Evolutionary conservation across 805 yeast genomes (phyloP).

Genomic region (Lipomyces orientalis): DNA sequence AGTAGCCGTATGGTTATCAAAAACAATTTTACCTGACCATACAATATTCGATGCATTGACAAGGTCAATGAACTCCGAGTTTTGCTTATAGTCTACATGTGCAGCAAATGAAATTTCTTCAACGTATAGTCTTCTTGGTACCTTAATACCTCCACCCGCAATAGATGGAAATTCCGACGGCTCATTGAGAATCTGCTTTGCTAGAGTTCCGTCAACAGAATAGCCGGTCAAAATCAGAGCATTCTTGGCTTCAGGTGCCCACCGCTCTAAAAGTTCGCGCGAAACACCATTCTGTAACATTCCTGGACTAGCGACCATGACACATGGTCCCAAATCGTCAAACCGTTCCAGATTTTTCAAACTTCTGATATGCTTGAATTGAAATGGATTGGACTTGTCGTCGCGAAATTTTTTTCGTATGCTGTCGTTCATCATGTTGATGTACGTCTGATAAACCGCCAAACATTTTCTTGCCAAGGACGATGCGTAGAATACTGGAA

Average conservation of each 20-base stretch:
- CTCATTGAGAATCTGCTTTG: conserved; percentile 83
- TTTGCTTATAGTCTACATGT: conserved; percentile 95
- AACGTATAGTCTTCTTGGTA: conserved; percentile 84
- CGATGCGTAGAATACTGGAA: conserved; percentile 89
- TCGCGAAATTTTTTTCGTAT: conserved; percentile 77
- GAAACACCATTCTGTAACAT: conserved; percentile 96
- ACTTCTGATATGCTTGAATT: conserved; percentile 82
- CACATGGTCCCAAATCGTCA: conserved; percentile 95
- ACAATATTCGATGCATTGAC: conserved; percentile 82
- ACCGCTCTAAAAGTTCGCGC: conserved; percentile 84
- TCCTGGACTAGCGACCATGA: conserved; percentile 96
- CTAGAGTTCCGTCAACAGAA: conserved; percentile 98
- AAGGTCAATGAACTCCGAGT: conserved; percentile 85
- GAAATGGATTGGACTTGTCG: conserved; percentile 85
- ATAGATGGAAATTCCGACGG: conserved; percentile 89
- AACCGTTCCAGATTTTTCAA: conserved; percentile 79
- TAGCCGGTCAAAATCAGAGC: conserved; percentile 91
- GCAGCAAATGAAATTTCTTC: conserved; percentile 99
- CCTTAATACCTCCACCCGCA: conserved; percentile 54
- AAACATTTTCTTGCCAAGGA: conserved; percentile 92
- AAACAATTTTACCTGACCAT: not conserved
- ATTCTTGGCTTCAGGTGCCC: conserved; percentile 97
- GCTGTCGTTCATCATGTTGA: conserved; percentile 95
- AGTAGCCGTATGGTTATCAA: not conserved
- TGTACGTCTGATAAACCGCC: conserved; percentile 96